phyloP scores from a whole-genome alignment of 75 land plant species.

The Pseudotsuga menziesii region DNA sequence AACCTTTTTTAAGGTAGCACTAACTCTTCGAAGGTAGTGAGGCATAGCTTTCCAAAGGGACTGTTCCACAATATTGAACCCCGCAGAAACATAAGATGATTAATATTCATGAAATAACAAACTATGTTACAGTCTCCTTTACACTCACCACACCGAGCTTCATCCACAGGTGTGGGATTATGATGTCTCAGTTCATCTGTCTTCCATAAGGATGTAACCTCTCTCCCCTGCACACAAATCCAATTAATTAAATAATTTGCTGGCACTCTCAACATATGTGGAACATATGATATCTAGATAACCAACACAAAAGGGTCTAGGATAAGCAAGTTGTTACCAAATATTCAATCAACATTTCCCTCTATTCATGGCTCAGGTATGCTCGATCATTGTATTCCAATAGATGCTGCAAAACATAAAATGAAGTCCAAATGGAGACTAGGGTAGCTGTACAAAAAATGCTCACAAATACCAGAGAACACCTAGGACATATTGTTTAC shows the following conservation, averaged over 20 bases:
- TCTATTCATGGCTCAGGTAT: conserved; percentile 76
- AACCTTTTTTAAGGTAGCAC: conserved; percentile 83
- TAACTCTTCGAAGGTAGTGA: conserved; percentile 86
- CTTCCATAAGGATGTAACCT: conserved; percentile 84
- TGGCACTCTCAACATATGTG: not conserved
- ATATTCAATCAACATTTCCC: conserved; percentile 85
- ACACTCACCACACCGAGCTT: conserved; percentile 79
- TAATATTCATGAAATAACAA: not conserved
- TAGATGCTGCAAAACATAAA: conserved; percentile 54
- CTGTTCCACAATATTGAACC: conserved; percentile 89
- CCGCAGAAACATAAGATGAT: conserved; percentile 25
- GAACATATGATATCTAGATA: not conserved
- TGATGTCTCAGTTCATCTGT: conserved; percentile 92
- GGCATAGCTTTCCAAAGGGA: conserved; percentile 96
- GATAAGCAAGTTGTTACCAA: conserved; percentile 39
- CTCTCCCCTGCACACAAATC: conserved; percentile 57
- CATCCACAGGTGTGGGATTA: conserved; percentile 94
- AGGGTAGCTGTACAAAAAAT: not conserved
- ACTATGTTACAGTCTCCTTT: not conserved
- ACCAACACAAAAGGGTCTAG: not conserved
- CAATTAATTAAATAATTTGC: not conserved
- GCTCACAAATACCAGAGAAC: not conserved
- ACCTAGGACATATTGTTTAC: not conserved
- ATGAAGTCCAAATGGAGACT: not conserved
- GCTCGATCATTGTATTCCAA: conserved; percentile 83